Evolutionary conservation across 2,329 filamentous ascomycete species (phyloP), one percentile per base, ranked within the genome.

Genomic region (Eurotiales sp.): DNA sequence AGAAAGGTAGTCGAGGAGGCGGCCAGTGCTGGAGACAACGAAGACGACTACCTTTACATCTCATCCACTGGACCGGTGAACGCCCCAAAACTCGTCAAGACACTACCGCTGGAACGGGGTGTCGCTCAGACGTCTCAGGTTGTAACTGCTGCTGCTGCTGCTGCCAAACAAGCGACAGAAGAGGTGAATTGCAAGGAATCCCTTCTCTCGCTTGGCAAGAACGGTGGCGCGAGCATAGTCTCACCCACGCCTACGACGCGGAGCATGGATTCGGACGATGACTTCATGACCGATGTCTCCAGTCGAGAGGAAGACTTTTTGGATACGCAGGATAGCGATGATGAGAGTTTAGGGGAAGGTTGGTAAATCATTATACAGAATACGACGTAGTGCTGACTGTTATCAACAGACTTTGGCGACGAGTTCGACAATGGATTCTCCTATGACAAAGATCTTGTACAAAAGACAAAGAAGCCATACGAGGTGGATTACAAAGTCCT

Each of bases 201-300:
- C 54, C 32, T 27, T 41, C 53, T 55, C 41, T 49, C 50, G 10
- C 30, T 53, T 37, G 66, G 37, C 44, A 57, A 60, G 47, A 61
- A 58, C 52, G 61, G n/a, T n/a, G n/a, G 66, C 57, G 49, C 62
- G 61, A 61, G 70, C 55, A 56, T 77, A 52, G 69, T 64, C 55
- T 73, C 71, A 17, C 70, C 73, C 15, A 64, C 67, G 21, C 65
- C 66, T 46, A 75, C 75, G 19, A 59, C 73, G 30, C 73, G 66
- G 69, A 81, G 77, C 57, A 96, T 96, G 91, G 90, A 96, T 74
- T 96, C 91, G 8, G 92, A 97, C 62, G 90, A 96, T 64, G 92
- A 96, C 55, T 91, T 91, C 70, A 87, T 93, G 81, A 95, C 88
- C 61, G 84, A 85, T 65, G 78, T 85, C 61, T 92, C 88, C 37